Evolutionary conservation across 2,329 filamentous ascomycete species (phyloP).

Genomic region (Cladophialophora bantiana): DNA sequence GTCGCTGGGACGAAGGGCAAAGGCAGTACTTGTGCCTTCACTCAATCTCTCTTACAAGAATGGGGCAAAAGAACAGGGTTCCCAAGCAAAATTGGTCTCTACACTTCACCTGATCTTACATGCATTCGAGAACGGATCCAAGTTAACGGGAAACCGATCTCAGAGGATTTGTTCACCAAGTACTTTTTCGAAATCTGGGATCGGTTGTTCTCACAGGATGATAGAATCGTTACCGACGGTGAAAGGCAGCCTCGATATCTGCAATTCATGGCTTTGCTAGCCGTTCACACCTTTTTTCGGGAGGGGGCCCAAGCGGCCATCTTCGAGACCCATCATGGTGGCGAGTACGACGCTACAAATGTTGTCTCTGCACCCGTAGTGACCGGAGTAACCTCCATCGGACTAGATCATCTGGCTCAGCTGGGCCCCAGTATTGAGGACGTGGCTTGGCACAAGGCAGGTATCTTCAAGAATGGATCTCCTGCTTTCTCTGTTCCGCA

Average conservation of each 20-base stretch:
- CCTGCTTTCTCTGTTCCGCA: slow-evolving; percentile 51
- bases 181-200: slow-evolving; percentile 90
- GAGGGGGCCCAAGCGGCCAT: slow-evolving; percentile 80
- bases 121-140: slow-evolving; percentile 84
- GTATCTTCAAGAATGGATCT: slow-evolving; percentile 72
- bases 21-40: slow-evolving; percentile 83
- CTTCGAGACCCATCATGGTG: slow-evolving; percentile 91
- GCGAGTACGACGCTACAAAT: slow-evolving; percentile 91
- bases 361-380: slow-evolving; percentile 74
- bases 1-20: slow-evolving; percentile 95
- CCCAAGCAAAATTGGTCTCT: slow-evolving; percentile 71
- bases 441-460: slow-evolving; percentile 91
- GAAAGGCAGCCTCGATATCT: slow-evolving; percentile 81
- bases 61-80: slow-evolving; percentile 48
- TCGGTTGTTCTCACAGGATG: slow-evolving; percentile 55
- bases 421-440: slow-evolving; percentile 77
- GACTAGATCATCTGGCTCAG: slow-evolving; percentile 82
- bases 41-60: slow-evolving; percentile 75
- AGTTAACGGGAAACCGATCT: slow-evolving; percentile 74
- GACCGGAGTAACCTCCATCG: slow-evolving; percentile 78
- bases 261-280: slow-evolving; percentile 85
- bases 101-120: slow-evolving; percentile 84
- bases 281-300: slow-evolving; percentile 78
- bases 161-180: slow-evolving; percentile 70
- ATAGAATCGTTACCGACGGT: slow-evolving; percentile 58